Evolutionary conservation across 2,329 filamentous ascomycete species (phyloP).

Genomic region (Herpotrichia juniperi): DNA sequence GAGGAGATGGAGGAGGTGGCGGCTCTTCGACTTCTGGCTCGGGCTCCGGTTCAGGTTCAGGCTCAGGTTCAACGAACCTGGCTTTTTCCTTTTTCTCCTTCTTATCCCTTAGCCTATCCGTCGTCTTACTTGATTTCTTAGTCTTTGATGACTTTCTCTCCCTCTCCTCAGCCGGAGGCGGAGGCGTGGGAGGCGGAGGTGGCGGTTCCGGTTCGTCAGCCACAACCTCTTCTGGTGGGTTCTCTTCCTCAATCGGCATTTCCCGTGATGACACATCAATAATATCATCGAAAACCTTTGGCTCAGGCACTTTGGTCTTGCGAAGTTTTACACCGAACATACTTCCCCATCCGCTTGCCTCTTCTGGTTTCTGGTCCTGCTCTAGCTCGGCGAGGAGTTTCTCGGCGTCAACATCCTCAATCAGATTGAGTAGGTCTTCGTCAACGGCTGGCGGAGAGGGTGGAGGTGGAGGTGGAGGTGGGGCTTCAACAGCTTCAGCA

Average conservation of each 20-base stretch:
- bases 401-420: conserved; percentile 40
- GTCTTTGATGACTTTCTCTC: conserved; percentile 20
- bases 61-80: conserved; percentile 41
- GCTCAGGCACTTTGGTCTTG: conserved; percentile 53
- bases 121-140: conserved; percentile 47
- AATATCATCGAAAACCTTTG: conserved; percentile 26
- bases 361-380: conserved; percentile 37
- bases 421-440: conserved; percentile 40
- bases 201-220: conserved; percentile 26
- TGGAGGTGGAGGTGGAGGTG: conserved; percentile 18
- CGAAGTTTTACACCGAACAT: conserved; percentile 54
- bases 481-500: conserved; percentile 19
- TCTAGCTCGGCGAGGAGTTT: conserved; percentile 45
- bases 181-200: background rate
- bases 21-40: background rate
- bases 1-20: conserved; percentile 25
- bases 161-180: no score
- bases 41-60: conserved; percentile 38
- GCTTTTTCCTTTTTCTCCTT: conserved; percentile 29
- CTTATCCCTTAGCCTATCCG: conserved; percentile 59
- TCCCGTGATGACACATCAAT: conserved; percentile 46
- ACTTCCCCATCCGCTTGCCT: conserved; percentile 44
- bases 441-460: conserved; percentile 25
- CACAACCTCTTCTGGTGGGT: conserved; percentile 50
- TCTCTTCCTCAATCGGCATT: conserved; percentile 45